Percentiles rank a stretch among this genome's conserved stretches.
Evolutionary conservation across 2,329 filamentous ascomycete species (phyloP).

Genomic region (Beauveria sp.): DNA sequence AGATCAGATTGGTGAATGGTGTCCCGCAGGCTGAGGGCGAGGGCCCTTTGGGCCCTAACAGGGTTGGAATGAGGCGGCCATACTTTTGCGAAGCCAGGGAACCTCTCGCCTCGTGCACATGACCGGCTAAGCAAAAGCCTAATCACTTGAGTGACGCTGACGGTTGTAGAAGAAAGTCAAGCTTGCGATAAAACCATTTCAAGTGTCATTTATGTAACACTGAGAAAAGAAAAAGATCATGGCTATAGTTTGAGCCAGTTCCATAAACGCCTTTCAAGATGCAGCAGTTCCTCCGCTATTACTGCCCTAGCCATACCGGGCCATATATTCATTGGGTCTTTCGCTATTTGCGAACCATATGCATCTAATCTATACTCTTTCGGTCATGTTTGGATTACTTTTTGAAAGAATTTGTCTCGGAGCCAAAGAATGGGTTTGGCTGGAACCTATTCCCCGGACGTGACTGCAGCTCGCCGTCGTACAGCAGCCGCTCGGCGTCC

Average conservation of each 20-base stretch:
- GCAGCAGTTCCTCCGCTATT: not conserved
- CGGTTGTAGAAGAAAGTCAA: no score
- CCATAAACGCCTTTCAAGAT: not conserved
- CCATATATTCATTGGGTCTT: not conserved
- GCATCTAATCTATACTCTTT: no score
- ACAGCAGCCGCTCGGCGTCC: slow-evolving; percentile 30
- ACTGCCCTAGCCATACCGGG: not conserved
- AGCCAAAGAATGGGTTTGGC: slow-evolving; percentile 37
- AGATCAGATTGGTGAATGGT: no score
- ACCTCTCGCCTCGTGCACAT: not conserved
- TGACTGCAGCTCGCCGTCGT: slow-evolving; percentile 33
- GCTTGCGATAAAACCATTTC: not conserved
- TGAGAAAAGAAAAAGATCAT: not conserved
- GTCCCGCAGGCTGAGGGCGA: not conserved
- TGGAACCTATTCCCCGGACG: slow-evolving; percentile 29
- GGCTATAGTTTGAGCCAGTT: not conserved
- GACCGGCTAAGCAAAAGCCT: no score
- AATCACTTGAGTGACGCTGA: no score
- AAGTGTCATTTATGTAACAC: not conserved
- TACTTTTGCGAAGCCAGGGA: not conserved
- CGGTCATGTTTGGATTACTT: slow-evolving; percentile 16
- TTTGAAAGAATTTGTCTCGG: slow-evolving; percentile 28
- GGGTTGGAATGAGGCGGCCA: not conserved
- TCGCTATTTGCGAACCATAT: not conserved
- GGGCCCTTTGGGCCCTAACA: no score